phyloP scores from a whole-genome alignment of 352 stramenopile genomes.

The Plasmopara viticola region DNA sequence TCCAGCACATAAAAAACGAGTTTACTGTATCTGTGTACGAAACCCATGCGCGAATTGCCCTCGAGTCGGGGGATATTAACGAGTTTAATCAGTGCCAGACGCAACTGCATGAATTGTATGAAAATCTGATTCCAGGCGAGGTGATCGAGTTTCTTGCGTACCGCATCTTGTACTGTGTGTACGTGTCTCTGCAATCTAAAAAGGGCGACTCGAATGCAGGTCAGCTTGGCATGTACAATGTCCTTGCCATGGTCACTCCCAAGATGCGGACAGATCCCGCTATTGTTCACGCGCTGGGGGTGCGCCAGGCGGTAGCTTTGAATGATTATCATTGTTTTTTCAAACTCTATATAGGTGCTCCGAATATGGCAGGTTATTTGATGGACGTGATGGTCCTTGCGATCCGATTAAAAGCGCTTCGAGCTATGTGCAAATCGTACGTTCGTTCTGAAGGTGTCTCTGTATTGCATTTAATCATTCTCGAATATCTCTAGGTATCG shows the following conservation, averaged over 20 bases:
- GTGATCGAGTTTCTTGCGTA: constrained; percentile 84
- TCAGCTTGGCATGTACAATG: constrained; percentile 81
- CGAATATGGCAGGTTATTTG: constrained; percentile 87
- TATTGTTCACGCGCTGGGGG: constrained; percentile 64
- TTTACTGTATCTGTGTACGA: constrained; percentile 98
- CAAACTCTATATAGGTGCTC: constrained; percentile 77
- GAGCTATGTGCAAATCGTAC: constrained; percentile 86
- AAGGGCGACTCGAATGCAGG: constrained; percentile 80
- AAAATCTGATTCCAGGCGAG: constrained; percentile 64
- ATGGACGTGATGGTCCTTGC: constrained; percentile 84
- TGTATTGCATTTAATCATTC: constrained; percentile 1
- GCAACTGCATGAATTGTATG: constrained; percentile 85
- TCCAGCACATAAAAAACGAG: constrained; percentile 94
- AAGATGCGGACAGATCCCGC: constrained; percentile 45
- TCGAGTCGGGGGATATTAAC: constrained; percentile 94
- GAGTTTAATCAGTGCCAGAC: constrained; percentile 95
- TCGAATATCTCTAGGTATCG: constrained; percentile 47
- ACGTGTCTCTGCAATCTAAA: constrained; percentile 84
- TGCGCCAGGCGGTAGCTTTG: constrained; percentile 73
- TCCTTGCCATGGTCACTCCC: constrained; percentile 52
- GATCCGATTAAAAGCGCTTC: constrained; percentile 74
- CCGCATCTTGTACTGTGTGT: constrained; percentile 87
- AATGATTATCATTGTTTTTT: constrained; percentile 89
- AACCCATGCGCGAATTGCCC: constrained; percentile 92
- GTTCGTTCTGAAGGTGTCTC: constrained; percentile 11